Evolutionary conservation across 106 monocot species (phyloP).

Genomic region (Chionographis japonica): DNA sequence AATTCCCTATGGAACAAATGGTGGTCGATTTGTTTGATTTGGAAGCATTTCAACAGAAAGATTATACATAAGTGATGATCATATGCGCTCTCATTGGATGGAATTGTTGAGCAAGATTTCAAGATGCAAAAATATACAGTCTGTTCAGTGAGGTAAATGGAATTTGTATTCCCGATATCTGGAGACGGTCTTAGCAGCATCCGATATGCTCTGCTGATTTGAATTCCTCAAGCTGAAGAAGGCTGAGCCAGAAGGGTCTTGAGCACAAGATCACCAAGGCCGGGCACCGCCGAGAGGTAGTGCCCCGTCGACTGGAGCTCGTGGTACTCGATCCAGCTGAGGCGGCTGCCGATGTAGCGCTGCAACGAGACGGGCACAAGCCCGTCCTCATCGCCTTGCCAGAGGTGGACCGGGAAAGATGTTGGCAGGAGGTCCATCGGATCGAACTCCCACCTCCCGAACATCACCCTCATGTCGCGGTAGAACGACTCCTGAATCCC

Average conservation of each 20-base stretch:
- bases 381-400: constrained; percentile 77
- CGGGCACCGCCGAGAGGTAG: constrained; percentile 34
- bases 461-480: constrained; percentile 73
- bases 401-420: constrained; percentile 43
- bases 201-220: background rate
- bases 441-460: constrained; percentile 78
- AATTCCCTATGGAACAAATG: no score
- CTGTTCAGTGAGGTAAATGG: no score
- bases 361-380: constrained; percentile 60
- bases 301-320: constrained; percentile 57
- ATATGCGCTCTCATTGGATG: no score
- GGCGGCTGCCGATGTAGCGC: constrained; percentile 46
- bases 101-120: no score
- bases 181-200: no score
- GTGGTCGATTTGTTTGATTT: no score
- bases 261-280: constrained; percentile 48
- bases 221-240: constrained; percentile 6
- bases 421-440: constrained; percentile 52
- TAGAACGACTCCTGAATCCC: constrained; percentile 56
- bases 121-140: no score
- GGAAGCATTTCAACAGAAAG: no score
- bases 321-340: constrained; percentile 63
- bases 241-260: constrained; percentile 35
- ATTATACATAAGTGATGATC: no score
- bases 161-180: no score